A percentile compares a stretch with the other conserved stretches of the same genome.
Evolutionary conservation across 257 asterid genomes (phyloP).

Genomic region (Nicotiana paniculata): DNA sequence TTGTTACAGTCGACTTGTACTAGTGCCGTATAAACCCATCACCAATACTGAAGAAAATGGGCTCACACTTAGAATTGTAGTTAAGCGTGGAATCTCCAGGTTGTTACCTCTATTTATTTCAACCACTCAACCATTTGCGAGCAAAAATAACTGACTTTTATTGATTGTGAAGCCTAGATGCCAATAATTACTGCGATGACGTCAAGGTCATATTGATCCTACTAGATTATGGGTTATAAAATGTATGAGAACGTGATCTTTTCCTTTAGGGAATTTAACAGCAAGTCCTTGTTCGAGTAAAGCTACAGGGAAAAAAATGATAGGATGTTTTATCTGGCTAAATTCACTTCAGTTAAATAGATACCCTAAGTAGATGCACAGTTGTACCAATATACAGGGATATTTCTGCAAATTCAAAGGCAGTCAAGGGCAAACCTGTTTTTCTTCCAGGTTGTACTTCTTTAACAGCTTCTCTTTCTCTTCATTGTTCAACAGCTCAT

Average conservation of each 20-base stretch:
- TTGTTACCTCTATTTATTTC: no score
- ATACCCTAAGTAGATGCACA: neutral
- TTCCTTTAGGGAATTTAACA: neutral
- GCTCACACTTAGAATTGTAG: no score
- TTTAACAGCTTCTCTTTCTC: constrained; percentile 63
- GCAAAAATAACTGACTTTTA: neutral
- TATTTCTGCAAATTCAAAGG: neutral
- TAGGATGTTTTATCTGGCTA: neutral
- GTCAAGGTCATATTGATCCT: neutral
- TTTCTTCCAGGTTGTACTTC: constrained; percentile 66
- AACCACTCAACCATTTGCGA: neutral
- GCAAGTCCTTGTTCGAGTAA: neutral
- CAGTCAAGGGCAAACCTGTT: constrained; percentile 51
- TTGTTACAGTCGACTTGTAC: no score
- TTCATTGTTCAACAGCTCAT: constrained; percentile 51
- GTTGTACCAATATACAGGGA: neutral
- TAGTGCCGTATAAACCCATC: no score
- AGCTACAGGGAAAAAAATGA: neutral
- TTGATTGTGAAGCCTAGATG: neutral
- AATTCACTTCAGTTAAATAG: neutral
- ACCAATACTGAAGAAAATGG: no score
- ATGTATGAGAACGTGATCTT: neutral
- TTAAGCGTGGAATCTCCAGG: no score
- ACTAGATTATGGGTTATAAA: neutral
- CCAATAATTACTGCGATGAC: neutral